These are phyloP conservation scores for Glebionis coronaria DNA, from an alignment of 129 eudicot species.

Conservation along the genomic window DNA sequence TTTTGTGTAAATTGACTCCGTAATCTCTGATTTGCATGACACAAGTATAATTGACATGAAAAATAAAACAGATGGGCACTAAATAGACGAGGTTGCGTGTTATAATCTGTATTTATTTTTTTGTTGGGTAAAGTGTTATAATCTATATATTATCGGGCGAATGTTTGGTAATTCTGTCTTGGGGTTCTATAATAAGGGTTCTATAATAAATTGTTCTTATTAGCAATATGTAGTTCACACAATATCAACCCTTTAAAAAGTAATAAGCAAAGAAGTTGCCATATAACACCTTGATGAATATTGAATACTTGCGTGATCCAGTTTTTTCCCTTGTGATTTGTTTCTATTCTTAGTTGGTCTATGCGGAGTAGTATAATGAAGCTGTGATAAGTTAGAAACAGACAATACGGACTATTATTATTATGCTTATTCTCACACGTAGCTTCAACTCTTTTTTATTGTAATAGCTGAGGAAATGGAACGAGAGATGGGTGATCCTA, in stretches of 20 bases:
- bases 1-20: background rate
- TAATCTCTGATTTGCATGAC: conserved; percentile 2
- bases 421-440: conserved; percentile 13
- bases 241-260: background rate
- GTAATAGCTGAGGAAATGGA: conserved; percentile 90
- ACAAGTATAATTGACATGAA: background rate
- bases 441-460: conserved; percentile 23
- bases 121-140: too few relatives aligned
- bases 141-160: background rate
- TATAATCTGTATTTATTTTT: background rate
- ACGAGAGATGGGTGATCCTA: conserved; percentile 91
- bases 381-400: background rate
- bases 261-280: background rate
- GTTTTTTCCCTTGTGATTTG: background rate
- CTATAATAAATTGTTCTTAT: background rate
- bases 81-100: background rate
- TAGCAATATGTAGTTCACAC: background rate
- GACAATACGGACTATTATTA: conserved; percentile 8
- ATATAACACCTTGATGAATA: background rate
- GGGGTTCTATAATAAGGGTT: background rate
- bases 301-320: background rate
- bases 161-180: background rate
- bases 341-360: background rate
- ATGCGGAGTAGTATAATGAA: background rate
- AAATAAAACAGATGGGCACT: background rate